Base-by-base conservation (phyloP, 2,329 filamentous ascomycete species). In the Microascus cirrosus region DNA sequence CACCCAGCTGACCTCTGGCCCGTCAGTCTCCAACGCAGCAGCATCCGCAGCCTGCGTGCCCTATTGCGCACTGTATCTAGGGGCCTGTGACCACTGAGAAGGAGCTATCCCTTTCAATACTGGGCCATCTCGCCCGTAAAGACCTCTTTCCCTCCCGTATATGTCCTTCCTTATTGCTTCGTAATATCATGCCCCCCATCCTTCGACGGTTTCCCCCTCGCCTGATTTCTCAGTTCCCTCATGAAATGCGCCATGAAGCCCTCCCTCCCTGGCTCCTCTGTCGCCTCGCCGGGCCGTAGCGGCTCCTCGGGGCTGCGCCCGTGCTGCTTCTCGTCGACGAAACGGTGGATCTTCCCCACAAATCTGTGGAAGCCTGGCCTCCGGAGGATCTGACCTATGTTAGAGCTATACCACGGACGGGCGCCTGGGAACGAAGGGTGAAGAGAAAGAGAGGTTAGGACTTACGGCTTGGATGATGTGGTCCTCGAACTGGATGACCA, bases 301-400 rank as follows among this genome's bases (percentile, higher is more conserved):
- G 79, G 79, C 55, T 80, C 76, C 61, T 74, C 69, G 0, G 79
- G 78, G 57, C 78, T 71, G 25, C 76, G 73, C 11, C 79, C 79
- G 60, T 81, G 61, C 52, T 73, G 71, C 20, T 68, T 65, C 60
- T 81, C 77, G 63, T 82, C 67, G 42, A 82, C 72, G 3, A 66
- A 70, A 15, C 73, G 72, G 59, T 82, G 79, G 36, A 82, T 77
- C n/a, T 74, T 71, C 8, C 76, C 75, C 45, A 82, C 79, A 3
- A 72, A 73, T 60, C 73, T 74, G 61, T 82, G 79, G 64, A 81
- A 82, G 10, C 70, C 68, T 1, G 77, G 78, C 18, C 73, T 77
- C 25, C 72, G 70, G 18, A 82, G 75, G 58, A 82, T 76, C 75
- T 79, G 36, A 2, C 2, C 15, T 45, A 1, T 18, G 39, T 45